Evolutionary conservation across 1,139 yeast species (phyloP), one percentile per base, ranked within the genome.

Genomic region (Pichia sp.): DNA sequence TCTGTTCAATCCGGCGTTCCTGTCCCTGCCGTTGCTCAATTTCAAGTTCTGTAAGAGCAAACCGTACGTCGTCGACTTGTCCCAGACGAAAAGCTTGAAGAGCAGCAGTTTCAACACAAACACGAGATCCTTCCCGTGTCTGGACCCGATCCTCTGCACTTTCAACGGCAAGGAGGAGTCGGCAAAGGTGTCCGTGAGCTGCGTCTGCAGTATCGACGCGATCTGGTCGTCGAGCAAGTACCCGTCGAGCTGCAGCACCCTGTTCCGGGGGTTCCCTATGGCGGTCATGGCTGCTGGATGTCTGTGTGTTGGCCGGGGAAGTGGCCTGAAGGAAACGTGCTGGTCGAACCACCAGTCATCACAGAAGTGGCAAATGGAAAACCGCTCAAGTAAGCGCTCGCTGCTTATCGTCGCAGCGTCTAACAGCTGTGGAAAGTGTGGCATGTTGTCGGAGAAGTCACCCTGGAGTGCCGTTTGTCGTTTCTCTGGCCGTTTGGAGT

Each of bases 21-120:
- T 62, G 14, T 22, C 15, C 10, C 24, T 18, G 15, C 12, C 15
- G n/a, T 31, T 53, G 2, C 53, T 57, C 34, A 73, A 70, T 17
- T 72, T 67, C 54, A 88, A 68, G 58, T 86, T 87, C 62, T 86
- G 95, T 34, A 88, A 68, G 35, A 79, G 75, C 28, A 83, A 74
- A 0, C 96, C 96, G 62, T 88, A 89, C 0, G 90, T 80, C 3
- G 91, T 77, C 4, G 84, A 79, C 30, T 78, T 72, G 59, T 83
- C 85, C 87, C 91, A 85, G 1, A 85, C 71, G 0, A 96, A 87
- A 40, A 80, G 64, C 58, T 79, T 81, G 67, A 85, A 88, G 4
- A 88, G 66, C 0, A 81, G 52, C 30, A 83, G 64, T 50, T 80
- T 78, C 18, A 88, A 69, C 3, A 78, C 49, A 22, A 87, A 67